These are phyloP conservation scores for Bipolaris zeicola DNA, from an alignment of 2,329 filamentous ascomycete species.

Conservation along the genomic window DNA sequence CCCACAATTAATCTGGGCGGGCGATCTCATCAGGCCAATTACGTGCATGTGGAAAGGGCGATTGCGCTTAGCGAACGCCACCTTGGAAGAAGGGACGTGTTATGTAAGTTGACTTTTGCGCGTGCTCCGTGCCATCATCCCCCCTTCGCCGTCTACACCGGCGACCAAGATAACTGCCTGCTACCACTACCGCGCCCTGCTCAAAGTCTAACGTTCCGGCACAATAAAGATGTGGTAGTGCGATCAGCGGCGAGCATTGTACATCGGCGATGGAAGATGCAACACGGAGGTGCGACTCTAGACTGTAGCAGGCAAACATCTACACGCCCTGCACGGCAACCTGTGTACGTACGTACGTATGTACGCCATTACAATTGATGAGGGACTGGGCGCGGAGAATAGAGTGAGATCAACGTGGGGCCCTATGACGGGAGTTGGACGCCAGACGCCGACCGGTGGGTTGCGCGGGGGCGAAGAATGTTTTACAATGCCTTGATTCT, in stretches of 20 bases:
- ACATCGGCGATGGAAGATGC: neutral
- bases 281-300: neutral
- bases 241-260: neutral
- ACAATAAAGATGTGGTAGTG: neutral
- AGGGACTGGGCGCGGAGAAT: neutral
- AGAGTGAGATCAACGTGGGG: neutral
- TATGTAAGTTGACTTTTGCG: neutral
- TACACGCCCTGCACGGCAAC: neutral
- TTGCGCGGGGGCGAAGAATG: neutral
- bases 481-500: neutral
- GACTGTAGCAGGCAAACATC: neutral
- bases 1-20: slow-evolving; percentile 7
- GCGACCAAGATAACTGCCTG: neutral
- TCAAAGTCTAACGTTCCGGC: neutral
- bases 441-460: too few relatives aligned
- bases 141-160: too few relatives aligned
- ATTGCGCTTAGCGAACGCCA: slow-evolving; percentile 5
- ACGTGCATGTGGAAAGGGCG: slow-evolving; percentile 5
- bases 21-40: slow-evolving; percentile 2
- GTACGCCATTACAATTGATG: neutral
- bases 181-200: neutral
- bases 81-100: slow-evolving; percentile 2
- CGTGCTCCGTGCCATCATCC: neutral
- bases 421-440: neutral
- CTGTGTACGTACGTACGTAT: too few relatives aligned